Evolutionary conservation across 1,139 yeast genomes (phyloP).

Genomic region (Taphrina sp.): DNA sequence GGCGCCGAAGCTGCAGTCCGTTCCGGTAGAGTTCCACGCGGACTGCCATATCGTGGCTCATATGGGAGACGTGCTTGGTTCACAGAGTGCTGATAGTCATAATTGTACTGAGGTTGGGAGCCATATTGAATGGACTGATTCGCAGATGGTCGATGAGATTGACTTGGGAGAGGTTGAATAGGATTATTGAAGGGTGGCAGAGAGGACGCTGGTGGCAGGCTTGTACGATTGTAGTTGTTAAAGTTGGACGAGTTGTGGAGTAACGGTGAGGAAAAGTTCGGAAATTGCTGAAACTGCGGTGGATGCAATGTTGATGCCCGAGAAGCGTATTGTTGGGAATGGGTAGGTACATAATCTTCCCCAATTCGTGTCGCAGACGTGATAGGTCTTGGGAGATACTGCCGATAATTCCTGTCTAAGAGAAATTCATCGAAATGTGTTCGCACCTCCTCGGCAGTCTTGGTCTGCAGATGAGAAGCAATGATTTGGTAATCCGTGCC

Average conservation of each 20-base stretch:
- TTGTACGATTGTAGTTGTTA: too few species aligned
- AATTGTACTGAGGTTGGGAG: too few species aligned
- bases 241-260: background rate
- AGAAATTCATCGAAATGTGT: slow-evolving; percentile 19
- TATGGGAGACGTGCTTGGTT: too few species aligned
- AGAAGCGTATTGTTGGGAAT: background rate
- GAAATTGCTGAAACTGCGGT: background rate
- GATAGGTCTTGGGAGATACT: slow-evolving; percentile 20
- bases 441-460: slow-evolving; percentile 21
- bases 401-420: slow-evolving; percentile 20
- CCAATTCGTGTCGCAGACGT: slow-evolving; percentile 1
- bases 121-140: too few species aligned
- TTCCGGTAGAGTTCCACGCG: too few species aligned
- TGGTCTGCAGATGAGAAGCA: slow-evolving; percentile 12
- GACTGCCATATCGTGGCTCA: too few species aligned
- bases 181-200: too few species aligned
- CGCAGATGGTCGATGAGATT: too few species aligned
- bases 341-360: background rate
- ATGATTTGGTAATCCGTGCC: slow-evolving; percentile 21
- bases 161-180: too few species aligned
- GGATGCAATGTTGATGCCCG: slow-evolving; percentile 1
- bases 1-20: too few species aligned
- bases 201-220: slow-evolving; percentile 11
- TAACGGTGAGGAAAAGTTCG: background rate
- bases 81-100: too few species aligned